phyloP scores from a whole-genome alignment of 768 basidiomycete species.

The Boletus speciosus region DNA sequence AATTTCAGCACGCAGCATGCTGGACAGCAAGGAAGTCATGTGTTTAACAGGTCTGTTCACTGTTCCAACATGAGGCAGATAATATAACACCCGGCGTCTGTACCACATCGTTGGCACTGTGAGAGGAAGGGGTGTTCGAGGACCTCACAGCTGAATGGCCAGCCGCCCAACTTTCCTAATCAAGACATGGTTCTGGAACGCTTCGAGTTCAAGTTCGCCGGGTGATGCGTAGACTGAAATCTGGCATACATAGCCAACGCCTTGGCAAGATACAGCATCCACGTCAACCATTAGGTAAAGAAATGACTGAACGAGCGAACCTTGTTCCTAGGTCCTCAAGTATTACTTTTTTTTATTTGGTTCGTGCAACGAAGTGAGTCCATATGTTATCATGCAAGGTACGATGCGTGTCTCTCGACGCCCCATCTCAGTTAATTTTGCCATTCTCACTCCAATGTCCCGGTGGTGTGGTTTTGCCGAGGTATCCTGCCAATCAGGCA shows the following conservation, averaged over 20 bases:
- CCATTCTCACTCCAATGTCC: neutral
- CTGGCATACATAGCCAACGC: neutral
- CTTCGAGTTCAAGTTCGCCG: constrained; percentile 4
- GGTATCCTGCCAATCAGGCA: constrained; percentile 8
- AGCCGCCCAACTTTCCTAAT: constrained; percentile 15
- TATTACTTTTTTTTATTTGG: neutral
- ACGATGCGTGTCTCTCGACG: neutral
- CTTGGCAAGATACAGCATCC: constrained; percentile 15
- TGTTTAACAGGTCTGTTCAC: neutral
- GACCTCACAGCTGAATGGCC: constrained; percentile 1
- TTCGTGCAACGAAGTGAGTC: constrained; percentile 12
- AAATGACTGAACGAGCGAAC: neutral
- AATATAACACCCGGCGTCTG: constrained; percentile 25
- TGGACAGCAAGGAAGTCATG: neutral
- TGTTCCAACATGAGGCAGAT: constrained; percentile 26
- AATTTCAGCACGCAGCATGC: neutral
- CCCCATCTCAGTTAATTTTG: neutral
- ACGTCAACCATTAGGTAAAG: constrained; percentile 11
- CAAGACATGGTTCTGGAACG: constrained; percentile 8
- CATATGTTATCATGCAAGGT: neutral
- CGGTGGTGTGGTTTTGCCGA: constrained; percentile 3
- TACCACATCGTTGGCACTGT: constrained; percentile 17
- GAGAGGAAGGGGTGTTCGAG: constrained; percentile 22
- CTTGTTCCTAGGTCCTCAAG: neutral
- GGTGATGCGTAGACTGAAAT: neutral